Percentiles rank a stretch among this genome's conserved stretches.
Evolutionary conservation across 805 yeast genomes (phyloP).

Genomic region (Clavispora fructus): DNA sequence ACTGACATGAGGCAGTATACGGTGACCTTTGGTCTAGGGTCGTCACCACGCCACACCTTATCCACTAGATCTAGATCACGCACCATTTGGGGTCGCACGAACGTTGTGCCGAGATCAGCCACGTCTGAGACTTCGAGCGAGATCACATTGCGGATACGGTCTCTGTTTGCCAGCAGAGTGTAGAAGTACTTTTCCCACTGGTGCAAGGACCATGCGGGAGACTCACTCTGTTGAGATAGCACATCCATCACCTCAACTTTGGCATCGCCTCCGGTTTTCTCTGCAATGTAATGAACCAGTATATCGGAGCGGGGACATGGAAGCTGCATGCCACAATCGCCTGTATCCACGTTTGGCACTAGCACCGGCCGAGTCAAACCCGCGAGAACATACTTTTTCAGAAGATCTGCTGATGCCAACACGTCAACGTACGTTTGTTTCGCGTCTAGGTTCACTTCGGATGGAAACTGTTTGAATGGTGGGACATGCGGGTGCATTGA

Average conservation of each 20-base stretch:
- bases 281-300: conserved; percentile 52
- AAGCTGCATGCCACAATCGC: conserved; percentile 43
- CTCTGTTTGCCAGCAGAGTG: conserved; percentile 41
- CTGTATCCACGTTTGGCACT: conserved; percentile 27
- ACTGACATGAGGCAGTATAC: conserved; percentile 86
- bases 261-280: conserved; percentile 55
- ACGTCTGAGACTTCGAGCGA: conserved; percentile 68
- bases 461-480: conserved; percentile 10
- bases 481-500: conserved; percentile 51
- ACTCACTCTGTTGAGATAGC: conserved; percentile 62
- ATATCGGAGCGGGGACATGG: conserved; percentile 41
- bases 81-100: conserved; percentile 65
- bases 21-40: conserved; percentile 54
- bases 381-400: conserved; percentile 28
- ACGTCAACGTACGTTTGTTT: conserved; percentile 19
- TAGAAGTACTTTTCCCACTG: conserved; percentile 73
- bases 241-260: conserved; percentile 87
- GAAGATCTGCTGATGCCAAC: conserved; percentile 29
- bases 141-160: conserved; percentile 72
- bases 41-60: conserved; percentile 49
- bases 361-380: conserved; percentile 42
- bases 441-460: conserved; percentile 4
- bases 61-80: conserved; percentile 63
- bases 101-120: conserved; percentile 41
- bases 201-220: conserved; percentile 63